Percentiles rank a stretch among this genome's conserved stretches.
Evolutionary conservation across 768 basidiomycete species (phyloP).

Genomic region (Russula sp.): DNA sequence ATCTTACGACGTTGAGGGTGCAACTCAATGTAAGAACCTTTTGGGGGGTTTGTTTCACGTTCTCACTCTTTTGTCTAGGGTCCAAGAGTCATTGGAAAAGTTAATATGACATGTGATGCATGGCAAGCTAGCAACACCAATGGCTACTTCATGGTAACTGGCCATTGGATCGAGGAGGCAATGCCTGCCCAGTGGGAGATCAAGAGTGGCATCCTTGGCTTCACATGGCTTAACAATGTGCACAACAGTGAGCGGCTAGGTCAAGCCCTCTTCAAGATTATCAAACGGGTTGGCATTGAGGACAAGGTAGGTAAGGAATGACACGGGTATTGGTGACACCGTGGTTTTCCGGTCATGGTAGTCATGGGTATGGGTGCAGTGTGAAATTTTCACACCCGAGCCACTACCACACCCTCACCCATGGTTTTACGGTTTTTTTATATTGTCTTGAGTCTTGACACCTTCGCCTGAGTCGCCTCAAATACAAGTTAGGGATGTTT

Average conservation of each 20-base stretch:
- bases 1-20: conserved; percentile 8
- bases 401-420: too few species aligned
- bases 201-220: not conserved
- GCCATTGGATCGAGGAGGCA: not conserved
- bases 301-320: conserved; percentile 33
- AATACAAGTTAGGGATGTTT: too few species aligned
- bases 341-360: too few species aligned
- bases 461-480: too few species aligned
- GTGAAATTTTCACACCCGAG: too few species aligned
- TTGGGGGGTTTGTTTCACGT: too few species aligned
- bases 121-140: conserved; percentile 3
- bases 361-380: too few species aligned
- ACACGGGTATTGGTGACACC: too few species aligned
- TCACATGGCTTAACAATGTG: conserved; percentile 3
- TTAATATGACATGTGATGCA: conserved; percentile 1
- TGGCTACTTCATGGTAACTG: not conserved
- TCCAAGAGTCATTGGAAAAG: conserved; percentile 17
- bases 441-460: too few species aligned
- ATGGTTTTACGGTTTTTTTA: too few species aligned
- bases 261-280: conserved; percentile 36
- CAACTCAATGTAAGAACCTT: conserved; percentile 25
- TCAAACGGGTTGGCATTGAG: conserved; percentile 27
- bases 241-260: conserved; percentile 27
- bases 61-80: not conserved
- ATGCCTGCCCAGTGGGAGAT: not conserved